Percentiles rank a stretch among this genome's conserved stretches.
Conservation (phyloP, 2,329 filamentous ascomycete species). For the Colletotrichum horii region DNA sequence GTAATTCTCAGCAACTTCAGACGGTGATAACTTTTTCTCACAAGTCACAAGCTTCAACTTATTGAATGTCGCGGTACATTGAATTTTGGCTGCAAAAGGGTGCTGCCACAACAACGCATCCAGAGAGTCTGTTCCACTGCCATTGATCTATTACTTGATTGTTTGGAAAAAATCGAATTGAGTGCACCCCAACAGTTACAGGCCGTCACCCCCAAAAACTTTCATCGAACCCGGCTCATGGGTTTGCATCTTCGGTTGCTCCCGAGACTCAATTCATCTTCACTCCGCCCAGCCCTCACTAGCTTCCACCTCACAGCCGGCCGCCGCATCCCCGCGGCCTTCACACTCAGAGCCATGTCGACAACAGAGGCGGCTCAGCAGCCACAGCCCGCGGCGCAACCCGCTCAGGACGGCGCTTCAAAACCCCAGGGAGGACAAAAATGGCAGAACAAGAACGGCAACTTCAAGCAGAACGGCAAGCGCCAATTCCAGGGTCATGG, state of each 20-base stretch:
- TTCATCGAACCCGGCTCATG: background rate
- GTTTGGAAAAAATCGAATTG: background rate
- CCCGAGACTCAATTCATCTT: constrained; percentile 17
- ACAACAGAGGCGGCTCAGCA: background rate
- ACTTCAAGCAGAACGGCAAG: constrained; percentile 15
- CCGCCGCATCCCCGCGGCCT: background rate
- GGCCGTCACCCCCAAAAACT: background rate
- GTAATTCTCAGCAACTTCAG: constrained; percentile 21
- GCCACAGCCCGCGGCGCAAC: background rate
- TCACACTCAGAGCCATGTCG: constrained; percentile 1
- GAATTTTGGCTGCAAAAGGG: background rate
- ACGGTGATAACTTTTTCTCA: constrained; percentile 15
- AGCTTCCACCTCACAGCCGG: background rate
- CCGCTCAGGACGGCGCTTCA: background rate
- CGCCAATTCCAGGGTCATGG: constrained; percentile 20
- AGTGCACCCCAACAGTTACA: background rate
- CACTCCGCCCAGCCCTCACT: constrained; percentile 2
- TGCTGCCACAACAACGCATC: background rate
- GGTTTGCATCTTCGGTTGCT: constrained; percentile 16
- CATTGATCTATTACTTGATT: background rate
- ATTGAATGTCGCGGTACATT: background rate
- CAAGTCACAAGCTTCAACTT: constrained; percentile 9
- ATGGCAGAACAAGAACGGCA: constrained; percentile 6
- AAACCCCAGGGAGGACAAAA: background rate
- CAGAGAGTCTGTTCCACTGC: background rate